These are phyloP conservation scores for Liquidambar formosana DNA, from an alignment of 164 flowering plant species.

Conservation along the genomic window DNA sequence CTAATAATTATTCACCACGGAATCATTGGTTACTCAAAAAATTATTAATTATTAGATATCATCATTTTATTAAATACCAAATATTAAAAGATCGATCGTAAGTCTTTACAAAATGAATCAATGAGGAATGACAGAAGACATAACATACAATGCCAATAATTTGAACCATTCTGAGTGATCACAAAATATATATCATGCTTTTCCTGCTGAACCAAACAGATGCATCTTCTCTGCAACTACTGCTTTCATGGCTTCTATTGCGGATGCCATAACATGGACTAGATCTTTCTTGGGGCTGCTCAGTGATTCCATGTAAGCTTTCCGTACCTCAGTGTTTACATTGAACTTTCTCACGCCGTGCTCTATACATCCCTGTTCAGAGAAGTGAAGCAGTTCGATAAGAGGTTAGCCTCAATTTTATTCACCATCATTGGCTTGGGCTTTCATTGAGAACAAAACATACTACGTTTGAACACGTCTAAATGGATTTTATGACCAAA, in stretches of 20 bases:
- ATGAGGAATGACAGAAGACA: no score
- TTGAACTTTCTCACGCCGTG: slow-evolving; percentile 91
- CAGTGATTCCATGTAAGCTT: slow-evolving; percentile 87
- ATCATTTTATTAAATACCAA: no score
- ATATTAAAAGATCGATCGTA: no score
- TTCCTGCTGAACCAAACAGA: slow-evolving; percentile 95
- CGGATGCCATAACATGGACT: slow-evolving; percentile 73
- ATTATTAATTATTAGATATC: no score
- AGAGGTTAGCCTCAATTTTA: not conserved
- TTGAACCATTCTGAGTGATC: slow-evolving; percentile 51
- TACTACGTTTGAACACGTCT: not conserved
- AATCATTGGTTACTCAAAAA: no score
- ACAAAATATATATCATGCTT: slow-evolving; percentile 39
- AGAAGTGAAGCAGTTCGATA: not conserved
- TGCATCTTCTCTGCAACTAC: slow-evolving; percentile 92
- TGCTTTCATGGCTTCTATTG: slow-evolving; percentile 93
- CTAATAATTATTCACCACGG: no score
- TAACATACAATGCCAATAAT: not conserved
- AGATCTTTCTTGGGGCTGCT: slow-evolving; percentile 66
- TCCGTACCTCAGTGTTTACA: slow-evolving; percentile 93
- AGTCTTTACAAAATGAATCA: no score
- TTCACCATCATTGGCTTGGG: not conserved
- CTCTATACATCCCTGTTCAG: slow-evolving; percentile 74
- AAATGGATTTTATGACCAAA: not conserved
- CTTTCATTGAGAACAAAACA: not conserved